These are phyloP conservation scores for Balamuthia mandrillaris DNA, from an alignment of 208 protist genomes.

Conservation along the genomic window DNA sequence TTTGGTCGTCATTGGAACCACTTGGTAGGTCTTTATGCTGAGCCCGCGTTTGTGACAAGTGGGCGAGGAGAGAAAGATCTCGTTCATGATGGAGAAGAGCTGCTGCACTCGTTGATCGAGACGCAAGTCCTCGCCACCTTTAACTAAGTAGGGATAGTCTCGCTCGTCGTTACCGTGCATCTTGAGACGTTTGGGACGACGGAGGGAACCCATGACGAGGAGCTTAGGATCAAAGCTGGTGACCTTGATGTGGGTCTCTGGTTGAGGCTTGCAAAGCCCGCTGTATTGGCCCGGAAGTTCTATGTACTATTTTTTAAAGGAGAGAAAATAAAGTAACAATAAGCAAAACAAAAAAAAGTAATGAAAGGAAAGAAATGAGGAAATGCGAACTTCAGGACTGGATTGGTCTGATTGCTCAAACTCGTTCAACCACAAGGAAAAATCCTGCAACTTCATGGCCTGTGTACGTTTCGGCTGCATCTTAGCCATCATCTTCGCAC, in stretches of 20 bases:
- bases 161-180: conserved; percentile 78
- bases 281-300: conserved; percentile 72
- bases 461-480: conserved; percentile 32
- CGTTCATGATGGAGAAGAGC: conserved; percentile 74
- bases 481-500: conserved; percentile 36
- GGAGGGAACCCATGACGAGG: conserved; percentile 78
- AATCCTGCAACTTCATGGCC: conserved; percentile 61
- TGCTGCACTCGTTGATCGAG: conserved; percentile 86
- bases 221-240: conserved; percentile 68
- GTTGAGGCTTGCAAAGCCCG: conserved; percentile 53
- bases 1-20: conserved; percentile 80
- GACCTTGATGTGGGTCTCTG: conserved; percentile 53
- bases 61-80: conserved; percentile 56
- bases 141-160: conserved; percentile 81
- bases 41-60: conserved; percentile 44
- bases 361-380: neutral
- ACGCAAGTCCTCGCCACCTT: conserved; percentile 89
- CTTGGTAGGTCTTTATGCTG: conserved; percentile 63
- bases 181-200: conserved; percentile 81
- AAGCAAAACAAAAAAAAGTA: too few relatives aligned
- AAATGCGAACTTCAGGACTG: neutral
- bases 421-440: conserved; percentile 60
- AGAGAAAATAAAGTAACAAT: neutral
- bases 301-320: conserved; percentile 45
- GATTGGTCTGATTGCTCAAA: conserved; percentile 49